phyloP scores from a whole-genome alignment of 1,284 basidiomycete species.

The Bondarzewia mesenterica region DNA sequence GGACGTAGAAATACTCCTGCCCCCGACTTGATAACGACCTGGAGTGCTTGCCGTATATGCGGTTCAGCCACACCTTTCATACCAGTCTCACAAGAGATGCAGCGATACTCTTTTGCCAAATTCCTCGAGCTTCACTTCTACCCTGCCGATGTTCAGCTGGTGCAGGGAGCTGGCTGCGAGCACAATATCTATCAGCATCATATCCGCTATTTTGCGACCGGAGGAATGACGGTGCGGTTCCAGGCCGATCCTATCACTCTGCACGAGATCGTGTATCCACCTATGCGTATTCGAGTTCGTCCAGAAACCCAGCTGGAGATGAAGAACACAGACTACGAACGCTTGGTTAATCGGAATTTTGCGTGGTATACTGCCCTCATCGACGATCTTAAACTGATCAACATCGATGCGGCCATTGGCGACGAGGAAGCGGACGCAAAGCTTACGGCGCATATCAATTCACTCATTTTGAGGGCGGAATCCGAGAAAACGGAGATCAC shows the following conservation, averaged over 20 bases:
- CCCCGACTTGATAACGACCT: slow-evolving; percentile 80
- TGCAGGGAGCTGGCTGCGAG: slow-evolving; percentile 79
- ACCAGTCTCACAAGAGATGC: slow-evolving; percentile 88
- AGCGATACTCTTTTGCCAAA: slow-evolving; percentile 89
- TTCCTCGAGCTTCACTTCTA: slow-evolving; percentile 92
- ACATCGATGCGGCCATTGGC: slow-evolving; percentile 68
- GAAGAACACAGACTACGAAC: slow-evolving; percentile 85
- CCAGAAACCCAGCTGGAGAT: slow-evolving; percentile 83
- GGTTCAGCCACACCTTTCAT: slow-evolving; percentile 81
- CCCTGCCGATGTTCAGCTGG: slow-evolving; percentile 73
- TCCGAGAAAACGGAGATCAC: slow-evolving; percentile 71
- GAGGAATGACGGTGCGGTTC: slow-evolving; percentile 84
- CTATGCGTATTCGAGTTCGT: slow-evolving; percentile 75
- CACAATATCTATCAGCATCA: slow-evolving; percentile 96
- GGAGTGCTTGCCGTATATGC: slow-evolving; percentile 86
- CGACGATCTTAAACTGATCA: slow-evolving; percentile 67
- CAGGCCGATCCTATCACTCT: slow-evolving; percentile 80
- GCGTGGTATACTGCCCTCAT: slow-evolving; percentile 65
- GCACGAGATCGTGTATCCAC: slow-evolving; percentile 88
- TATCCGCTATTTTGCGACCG: slow-evolving; percentile 84
- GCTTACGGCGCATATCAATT: slow-evolving; percentile 53
- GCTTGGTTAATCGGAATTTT: slow-evolving; percentile 66
- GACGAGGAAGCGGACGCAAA: slow-evolving; percentile 61
- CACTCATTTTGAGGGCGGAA: slow-evolving; percentile 67
- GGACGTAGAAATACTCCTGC: slow-evolving; percentile 43